Evolutionary conservation across 371 early-diverging fungal genomes (phyloP).

Genomic region (Haplosporangium sp.): DNA sequence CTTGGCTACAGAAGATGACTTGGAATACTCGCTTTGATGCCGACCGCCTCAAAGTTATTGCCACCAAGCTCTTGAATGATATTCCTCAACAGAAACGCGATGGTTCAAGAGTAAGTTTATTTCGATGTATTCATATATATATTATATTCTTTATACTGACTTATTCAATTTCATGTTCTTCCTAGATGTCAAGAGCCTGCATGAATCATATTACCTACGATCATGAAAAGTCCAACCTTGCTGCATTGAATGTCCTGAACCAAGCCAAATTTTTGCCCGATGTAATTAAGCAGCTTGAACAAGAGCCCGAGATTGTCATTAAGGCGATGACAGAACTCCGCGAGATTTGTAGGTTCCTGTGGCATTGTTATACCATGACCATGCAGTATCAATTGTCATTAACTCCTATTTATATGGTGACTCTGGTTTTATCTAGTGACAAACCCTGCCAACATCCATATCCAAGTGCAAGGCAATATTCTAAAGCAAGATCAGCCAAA

Average conservation of each 20-base stretch:
- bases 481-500: slow-evolving; percentile 63
- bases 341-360: slow-evolving; percentile 58
- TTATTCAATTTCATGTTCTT: background rate
- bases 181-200: slow-evolving; percentile 67
- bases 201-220: slow-evolving; percentile 65
- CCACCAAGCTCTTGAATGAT: slow-evolving; percentile 70
- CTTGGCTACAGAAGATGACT: slow-evolving; percentile 73
- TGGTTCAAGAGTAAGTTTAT: slow-evolving; percentile 63
- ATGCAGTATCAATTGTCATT: background rate
- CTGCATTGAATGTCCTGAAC: slow-evolving; percentile 62
- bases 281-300: slow-evolving; percentile 63
- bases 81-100: slow-evolving; percentile 74
- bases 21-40: slow-evolving; percentile 71
- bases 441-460: slow-evolving; percentile 66
- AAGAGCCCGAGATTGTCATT: slow-evolving; percentile 62
- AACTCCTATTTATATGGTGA: too few species aligned
- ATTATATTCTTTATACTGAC: too few species aligned
- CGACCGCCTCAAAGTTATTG: slow-evolving; percentile 70
- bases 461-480: slow-evolving; percentile 74
- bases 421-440: slow-evolving; percentile 58
- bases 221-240: slow-evolving; percentile 63
- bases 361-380: background rate
- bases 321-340: slow-evolving; percentile 66
- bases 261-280: slow-evolving; percentile 68
- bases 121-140: too few species aligned